Percentiles rank a stretch among this genome's conserved stretches.
Evolutionary conservation across 2,329 filamentous ascomycete species (phyloP).

Genomic region (Drechslerella dactyloides): DNA sequence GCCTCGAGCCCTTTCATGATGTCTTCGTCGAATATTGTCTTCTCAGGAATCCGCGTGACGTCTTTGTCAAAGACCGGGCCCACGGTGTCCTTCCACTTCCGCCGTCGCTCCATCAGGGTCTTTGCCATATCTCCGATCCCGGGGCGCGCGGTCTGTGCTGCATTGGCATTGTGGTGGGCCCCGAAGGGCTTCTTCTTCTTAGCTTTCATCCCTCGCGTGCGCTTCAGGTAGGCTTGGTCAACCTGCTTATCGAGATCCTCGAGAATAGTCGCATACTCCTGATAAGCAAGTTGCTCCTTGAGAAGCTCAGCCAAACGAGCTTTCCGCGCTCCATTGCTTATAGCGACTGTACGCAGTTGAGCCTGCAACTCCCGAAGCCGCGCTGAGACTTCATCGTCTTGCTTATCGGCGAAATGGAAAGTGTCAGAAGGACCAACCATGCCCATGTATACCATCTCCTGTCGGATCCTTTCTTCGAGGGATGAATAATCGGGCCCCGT

Average conservation of each 20-base stretch:
- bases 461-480: slow-evolving; percentile 87
- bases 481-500: slow-evolving; percentile 79
- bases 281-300: slow-evolving; percentile 90
- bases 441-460: slow-evolving; percentile 88
- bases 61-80: slow-evolving; percentile 88
- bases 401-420: slow-evolving; percentile 76
- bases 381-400: slow-evolving; percentile 91
- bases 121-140: slow-evolving; percentile 90
- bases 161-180: slow-evolving; percentile 67
- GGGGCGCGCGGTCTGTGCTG: slow-evolving; percentile 68
- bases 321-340: slow-evolving; percentile 90
- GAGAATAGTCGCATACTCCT: slow-evolving; percentile 95
- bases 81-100: slow-evolving; percentile 88
- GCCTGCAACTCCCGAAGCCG: slow-evolving; percentile 84
- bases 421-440: slow-evolving; percentile 76
- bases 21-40: slow-evolving; percentile 53
- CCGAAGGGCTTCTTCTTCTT: slow-evolving; percentile 87
- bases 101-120: slow-evolving; percentile 87
- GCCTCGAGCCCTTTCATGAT: slow-evolving; percentile 53
- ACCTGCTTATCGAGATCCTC: slow-evolving; percentile 89
- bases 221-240: slow-evolving; percentile 92
- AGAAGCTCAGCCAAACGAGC: slow-evolving; percentile 83
- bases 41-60: slow-evolving; percentile 52
- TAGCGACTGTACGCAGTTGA: slow-evolving; percentile 79
- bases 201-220: slow-evolving; percentile 91